Evolutionary conservation across 2,329 filamentous ascomycete species (phyloP).

Genomic region (Colletotrichum karsti): DNA sequence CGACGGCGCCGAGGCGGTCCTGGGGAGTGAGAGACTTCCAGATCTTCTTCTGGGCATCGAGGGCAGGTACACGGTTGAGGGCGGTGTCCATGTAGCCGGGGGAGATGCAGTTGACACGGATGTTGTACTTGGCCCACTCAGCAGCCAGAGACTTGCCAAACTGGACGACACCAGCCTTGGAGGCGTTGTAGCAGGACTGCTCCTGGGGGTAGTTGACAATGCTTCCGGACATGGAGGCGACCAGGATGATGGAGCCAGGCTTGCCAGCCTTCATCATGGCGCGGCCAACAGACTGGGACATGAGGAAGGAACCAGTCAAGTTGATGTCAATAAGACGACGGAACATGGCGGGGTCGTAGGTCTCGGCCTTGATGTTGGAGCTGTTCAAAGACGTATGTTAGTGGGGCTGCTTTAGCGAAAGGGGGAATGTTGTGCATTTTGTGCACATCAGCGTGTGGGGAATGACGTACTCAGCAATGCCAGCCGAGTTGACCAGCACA

Average conservation of each 20-base stretch:
- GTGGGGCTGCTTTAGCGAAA: constrained; percentile 5
- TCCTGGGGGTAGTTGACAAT: constrained; percentile 89
- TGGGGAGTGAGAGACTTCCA: constrained; percentile 80
- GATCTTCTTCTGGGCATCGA: constrained; percentile 84
- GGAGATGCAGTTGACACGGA: constrained; percentile 85
- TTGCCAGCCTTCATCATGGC: constrained; percentile 78
- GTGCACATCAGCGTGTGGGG: constrained; percentile 37
- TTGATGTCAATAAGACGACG: constrained; percentile 84
- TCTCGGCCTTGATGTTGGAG: constrained; percentile 85
- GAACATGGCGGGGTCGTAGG: constrained; percentile 80
- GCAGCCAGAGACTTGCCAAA: constrained; percentile 83
- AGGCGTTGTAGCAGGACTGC: constrained; percentile 85
- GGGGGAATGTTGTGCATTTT: constrained; percentile 28
- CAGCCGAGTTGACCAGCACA: constrained; percentile 81
- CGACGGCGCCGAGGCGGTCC: constrained; percentile 74
- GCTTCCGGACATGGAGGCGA: constrained; percentile 83
- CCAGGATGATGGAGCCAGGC: constrained; percentile 78
- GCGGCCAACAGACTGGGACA: constrained; percentile 76
- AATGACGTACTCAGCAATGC: constrained; percentile 70
- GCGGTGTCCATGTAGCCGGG: constrained; percentile 90
- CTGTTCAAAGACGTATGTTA: constrained; percentile 27
- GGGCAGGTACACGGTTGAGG: constrained; percentile 79
- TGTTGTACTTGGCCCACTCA: constrained; percentile 84
- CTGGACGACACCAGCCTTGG: constrained; percentile 82
- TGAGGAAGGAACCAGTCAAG: constrained; percentile 80